A percentile compares a stretch with the other conserved stretches of the same genome.
phyloP scores from a whole-genome alignment of 495 filamentous ascomycete species.

The Penicillium samsonianum region DNA sequence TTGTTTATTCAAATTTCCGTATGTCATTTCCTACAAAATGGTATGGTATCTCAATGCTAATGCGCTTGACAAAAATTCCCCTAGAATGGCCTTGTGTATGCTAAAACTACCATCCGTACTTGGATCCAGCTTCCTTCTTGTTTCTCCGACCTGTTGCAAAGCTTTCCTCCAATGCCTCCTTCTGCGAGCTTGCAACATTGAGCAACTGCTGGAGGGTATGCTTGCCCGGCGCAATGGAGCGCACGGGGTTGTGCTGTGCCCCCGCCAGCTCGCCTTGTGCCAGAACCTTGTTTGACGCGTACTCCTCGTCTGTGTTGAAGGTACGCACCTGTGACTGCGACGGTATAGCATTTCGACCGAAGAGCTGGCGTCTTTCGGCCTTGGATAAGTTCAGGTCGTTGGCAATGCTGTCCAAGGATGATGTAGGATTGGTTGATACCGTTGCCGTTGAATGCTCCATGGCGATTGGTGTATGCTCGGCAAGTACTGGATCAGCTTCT shows the following conservation, averaged over 20 bases:
- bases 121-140: conserved; percentile 72
- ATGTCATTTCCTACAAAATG: conserved; percentile 2
- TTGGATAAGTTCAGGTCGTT: conserved; percentile 72
- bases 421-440: conserved; percentile 19
- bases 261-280: conserved; percentile 58
- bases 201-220: conserved; percentile 86
- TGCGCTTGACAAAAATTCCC: conserved; percentile 8
- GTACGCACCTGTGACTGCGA: conserved; percentile 58
- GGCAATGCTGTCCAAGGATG: conserved; percentile 61
- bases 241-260: conserved; percentile 75
- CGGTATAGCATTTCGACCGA: conserved; percentile 60
- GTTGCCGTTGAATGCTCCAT: conserved; percentile 21
- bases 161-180: conserved; percentile 82
- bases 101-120: conserved; percentile 73
- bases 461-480: conserved; percentile 17
- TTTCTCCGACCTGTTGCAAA: conserved; percentile 76
- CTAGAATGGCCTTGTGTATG: neutral
- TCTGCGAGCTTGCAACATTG: conserved; percentile 73
- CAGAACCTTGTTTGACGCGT: conserved; percentile 71
- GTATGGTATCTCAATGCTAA: conserved; percentile 21
- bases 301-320: conserved; percentile 87
- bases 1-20: neutral
- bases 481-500: conserved; percentile 24
- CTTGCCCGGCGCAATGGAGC: conserved; percentile 83
- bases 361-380: conserved; percentile 74